A percentile compares a stretch with the other conserved stretches of the same genome.
Conservation (phyloP, 1,284 basidiomycete genomes). For the Boletus calvinii region DNA sequence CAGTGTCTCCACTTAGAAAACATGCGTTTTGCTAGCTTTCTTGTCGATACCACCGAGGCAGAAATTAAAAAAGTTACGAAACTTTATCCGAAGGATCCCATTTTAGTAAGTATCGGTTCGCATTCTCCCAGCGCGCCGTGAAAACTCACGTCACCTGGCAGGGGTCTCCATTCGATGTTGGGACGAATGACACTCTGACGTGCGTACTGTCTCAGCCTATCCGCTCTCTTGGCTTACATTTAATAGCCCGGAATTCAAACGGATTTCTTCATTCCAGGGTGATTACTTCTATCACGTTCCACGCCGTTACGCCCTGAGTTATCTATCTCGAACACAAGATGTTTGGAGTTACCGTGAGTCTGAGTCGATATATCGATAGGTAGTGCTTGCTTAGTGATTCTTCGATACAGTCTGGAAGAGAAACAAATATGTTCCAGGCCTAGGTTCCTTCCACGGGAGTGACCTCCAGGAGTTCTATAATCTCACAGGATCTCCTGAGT, state of each 20-base stretch:
- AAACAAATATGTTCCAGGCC: background rate
- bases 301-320: background rate
- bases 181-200: background rate
- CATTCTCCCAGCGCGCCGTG: background rate
- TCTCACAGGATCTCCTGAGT: slow-evolving; percentile 10
- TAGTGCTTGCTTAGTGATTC: background rate
- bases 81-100: slow-evolving; percentile 17
- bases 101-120: background rate
- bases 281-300: background rate
- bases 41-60: background rate
- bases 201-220: background rate
- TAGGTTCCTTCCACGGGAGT: slow-evolving; percentile 3
- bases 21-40: background rate
- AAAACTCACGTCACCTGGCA: background rate
- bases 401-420: background rate
- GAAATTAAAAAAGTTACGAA: background rate
- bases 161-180: background rate
- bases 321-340: background rate
- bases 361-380: background rate
- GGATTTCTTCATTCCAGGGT: background rate
- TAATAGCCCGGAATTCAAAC: slow-evolving; percentile 3
- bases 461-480: slow-evolving; percentile 24
- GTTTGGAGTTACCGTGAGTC: slow-evolving; percentile 2
- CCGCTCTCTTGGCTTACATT: background rate
- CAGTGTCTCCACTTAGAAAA: background rate